These are phyloP conservation scores for Setomelanomma holmii DNA, from an alignment of 2,329 filamentous ascomycete species.

Conservation along the genomic window DNA sequence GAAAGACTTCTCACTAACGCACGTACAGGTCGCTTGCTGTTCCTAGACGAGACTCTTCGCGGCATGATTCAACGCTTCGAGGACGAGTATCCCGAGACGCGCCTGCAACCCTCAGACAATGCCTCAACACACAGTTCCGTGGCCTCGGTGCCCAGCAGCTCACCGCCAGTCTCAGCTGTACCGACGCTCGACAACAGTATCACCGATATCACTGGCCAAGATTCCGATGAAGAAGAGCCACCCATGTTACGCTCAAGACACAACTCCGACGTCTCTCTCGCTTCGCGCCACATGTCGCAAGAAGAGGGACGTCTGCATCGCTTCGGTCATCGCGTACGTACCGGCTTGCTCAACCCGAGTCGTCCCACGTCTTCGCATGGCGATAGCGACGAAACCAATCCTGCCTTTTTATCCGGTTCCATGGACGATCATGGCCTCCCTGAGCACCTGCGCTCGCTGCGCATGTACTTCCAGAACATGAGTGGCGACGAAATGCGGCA, in stretches of 20 bases:
- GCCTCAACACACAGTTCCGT: slow-evolving; percentile 40
- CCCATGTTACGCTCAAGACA: slow-evolving; percentile 62
- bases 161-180: slow-evolving; percentile 36
- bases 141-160: slow-evolving; percentile 41
- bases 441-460: slow-evolving; percentile 60
- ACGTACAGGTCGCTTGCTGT: slow-evolving; percentile 72
- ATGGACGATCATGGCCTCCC: slow-evolving; percentile 46
- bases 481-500: slow-evolving; percentile 65
- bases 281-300: slow-evolving; percentile 67
- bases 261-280: slow-evolving; percentile 72
- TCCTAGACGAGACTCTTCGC: slow-evolving; percentile 86
- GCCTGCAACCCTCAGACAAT: slow-evolving; percentile 53
- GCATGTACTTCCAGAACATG: slow-evolving; percentile 69
- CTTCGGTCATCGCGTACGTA: slow-evolving; percentile 70
- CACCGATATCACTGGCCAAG: slow-evolving; percentile 29
- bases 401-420: slow-evolving; percentile 34
- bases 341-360: slow-evolving; percentile 62
- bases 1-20: slow-evolving; percentile 21
- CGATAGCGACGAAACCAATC: slow-evolving; percentile 8
- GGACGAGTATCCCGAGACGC: slow-evolving; percentile 92
- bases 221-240: slow-evolving; percentile 53
- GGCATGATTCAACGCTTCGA: slow-evolving; percentile 96
- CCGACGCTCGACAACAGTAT: slow-evolving; percentile 39
- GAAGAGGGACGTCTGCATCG: slow-evolving; percentile 76
- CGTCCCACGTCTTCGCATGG: slow-evolving; percentile 32